phyloP scores from a whole-genome alignment of 2,329 filamentous ascomycete species.

The Emydomyces testavorans region DNA sequence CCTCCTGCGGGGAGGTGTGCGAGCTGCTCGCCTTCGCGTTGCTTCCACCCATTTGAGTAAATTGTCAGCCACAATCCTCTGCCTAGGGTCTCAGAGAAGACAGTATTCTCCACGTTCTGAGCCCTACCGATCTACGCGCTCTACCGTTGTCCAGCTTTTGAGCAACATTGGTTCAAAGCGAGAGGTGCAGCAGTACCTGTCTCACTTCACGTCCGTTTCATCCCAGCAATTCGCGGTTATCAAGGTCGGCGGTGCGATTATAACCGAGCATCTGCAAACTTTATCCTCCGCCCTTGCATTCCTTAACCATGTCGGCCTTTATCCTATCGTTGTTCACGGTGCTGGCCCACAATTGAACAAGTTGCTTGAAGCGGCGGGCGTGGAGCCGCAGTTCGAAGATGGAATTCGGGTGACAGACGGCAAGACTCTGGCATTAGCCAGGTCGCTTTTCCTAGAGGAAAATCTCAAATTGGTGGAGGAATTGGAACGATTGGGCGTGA shows the following conservation, averaged over 20 bases:
- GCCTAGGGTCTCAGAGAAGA: slow-evolving; percentile 30
- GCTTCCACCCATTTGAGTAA: slow-evolving; percentile 5
- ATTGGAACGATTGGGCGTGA: slow-evolving; percentile 78
- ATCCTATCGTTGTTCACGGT: slow-evolving; percentile 90
- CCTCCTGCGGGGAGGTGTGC: slow-evolving; percentile 34
- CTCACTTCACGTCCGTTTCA: slow-evolving; percentile 91
- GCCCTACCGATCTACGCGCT: slow-evolving; percentile 53
- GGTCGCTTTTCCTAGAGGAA: slow-evolving; percentile 89
- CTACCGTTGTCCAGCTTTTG: slow-evolving; percentile 77
- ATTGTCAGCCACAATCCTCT: slow-evolving; percentile 17
- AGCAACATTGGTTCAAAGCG: slow-evolving; percentile 94
- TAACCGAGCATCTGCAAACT: slow-evolving; percentile 87
- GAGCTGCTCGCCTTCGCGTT: slow-evolving; percentile 9
- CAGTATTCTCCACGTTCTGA: slow-evolving; percentile 38
- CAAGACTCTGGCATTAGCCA: slow-evolving; percentile 81
- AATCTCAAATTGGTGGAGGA: slow-evolving; percentile 86
- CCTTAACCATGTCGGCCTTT: slow-evolving; percentile 86
- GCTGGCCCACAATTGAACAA: slow-evolving; percentile 91
- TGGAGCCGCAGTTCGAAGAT: slow-evolving; percentile 92
- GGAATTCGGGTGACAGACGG: slow-evolving; percentile 92
- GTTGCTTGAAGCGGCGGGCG: slow-evolving; percentile 75
- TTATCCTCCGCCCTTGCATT: slow-evolving; percentile 82
- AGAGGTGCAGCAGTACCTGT: slow-evolving; percentile 94
- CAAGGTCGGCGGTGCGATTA: slow-evolving; percentile 92
- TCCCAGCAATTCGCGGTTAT: slow-evolving; percentile 97